Conservation (phyloP, 1,284 basidiomycete genomes). For the Austroboletus niveus region DNA sequence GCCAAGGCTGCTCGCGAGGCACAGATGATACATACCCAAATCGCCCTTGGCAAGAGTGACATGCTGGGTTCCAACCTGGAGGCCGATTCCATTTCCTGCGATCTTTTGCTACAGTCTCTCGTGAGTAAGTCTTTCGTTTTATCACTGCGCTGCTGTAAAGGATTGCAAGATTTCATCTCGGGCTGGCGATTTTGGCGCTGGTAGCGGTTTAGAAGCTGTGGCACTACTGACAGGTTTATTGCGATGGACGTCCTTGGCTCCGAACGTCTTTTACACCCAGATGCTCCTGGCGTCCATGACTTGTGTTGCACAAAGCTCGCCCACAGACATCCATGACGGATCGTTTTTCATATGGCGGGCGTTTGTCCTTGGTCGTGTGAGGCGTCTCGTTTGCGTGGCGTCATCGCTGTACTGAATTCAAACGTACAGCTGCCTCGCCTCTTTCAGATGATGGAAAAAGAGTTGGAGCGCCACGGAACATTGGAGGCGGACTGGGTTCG, state of each 20-base stretch:
- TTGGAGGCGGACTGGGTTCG: slow-evolving; percentile 58
- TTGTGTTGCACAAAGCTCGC: slow-evolving; percentile 54
- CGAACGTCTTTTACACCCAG: slow-evolving; percentile 67
- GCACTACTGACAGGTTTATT: slow-evolving; percentile 57
- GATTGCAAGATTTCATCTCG: slow-evolving; percentile 52
- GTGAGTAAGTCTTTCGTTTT: slow-evolving; percentile 37
- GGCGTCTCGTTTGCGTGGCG: slow-evolving; percentile 16
- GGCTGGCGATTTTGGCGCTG: slow-evolving; percentile 60
- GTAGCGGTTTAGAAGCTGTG: slow-evolving; percentile 52
- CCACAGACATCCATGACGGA: slow-evolving; percentile 30
- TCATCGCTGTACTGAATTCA: neutral
- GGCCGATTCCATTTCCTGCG: slow-evolving; percentile 61
- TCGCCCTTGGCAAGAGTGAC: slow-evolving; percentile 56
- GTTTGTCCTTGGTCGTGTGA: slow-evolving; percentile 70
- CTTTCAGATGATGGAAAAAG: slow-evolving; percentile 51
- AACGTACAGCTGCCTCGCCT: slow-evolving; percentile 57
- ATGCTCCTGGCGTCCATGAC: slow-evolving; percentile 58
- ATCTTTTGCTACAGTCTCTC: slow-evolving; percentile 56
- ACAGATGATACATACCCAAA: slow-evolving; percentile 66
- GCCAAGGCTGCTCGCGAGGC: slow-evolving; percentile 63
- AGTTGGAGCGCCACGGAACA: slow-evolving; percentile 50
- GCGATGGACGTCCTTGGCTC: slow-evolving; percentile 65
- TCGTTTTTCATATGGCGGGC: slow-evolving; percentile 58
- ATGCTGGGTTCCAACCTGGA: slow-evolving; percentile 55
- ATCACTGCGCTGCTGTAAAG: slow-evolving; percentile 5